Evolutionary conservation across 2,329 filamentous ascomycete genomes (phyloP).

Genomic region (Pseudopithomyces chartarum): DNA sequence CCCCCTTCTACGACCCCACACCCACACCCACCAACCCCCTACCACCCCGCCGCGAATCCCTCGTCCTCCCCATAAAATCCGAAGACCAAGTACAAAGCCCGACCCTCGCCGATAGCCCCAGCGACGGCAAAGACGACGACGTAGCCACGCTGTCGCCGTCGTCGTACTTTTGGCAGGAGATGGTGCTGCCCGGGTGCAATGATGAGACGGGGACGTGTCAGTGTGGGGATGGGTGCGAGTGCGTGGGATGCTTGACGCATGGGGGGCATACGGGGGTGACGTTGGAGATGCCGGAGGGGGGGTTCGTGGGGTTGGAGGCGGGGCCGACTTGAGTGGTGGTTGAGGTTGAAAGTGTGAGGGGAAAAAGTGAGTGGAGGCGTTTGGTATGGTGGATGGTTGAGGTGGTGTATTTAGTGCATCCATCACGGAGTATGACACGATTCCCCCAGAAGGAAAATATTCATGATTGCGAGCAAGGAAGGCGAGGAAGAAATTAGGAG

Average conservation of each 20-base stretch:
- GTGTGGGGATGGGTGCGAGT: constrained; percentile 58
- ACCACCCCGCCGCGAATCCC: constrained; percentile 12
- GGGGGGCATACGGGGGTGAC: constrained; percentile 54
- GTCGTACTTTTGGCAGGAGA: constrained; percentile 44
- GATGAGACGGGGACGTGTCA: constrained; percentile 57
- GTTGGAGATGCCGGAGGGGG: constrained; percentile 30
- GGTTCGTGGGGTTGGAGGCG: too few relatives aligned
- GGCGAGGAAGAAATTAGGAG: too few relatives aligned
- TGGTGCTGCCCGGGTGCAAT: constrained; percentile 49
- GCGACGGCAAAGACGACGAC: constrained; percentile 38
- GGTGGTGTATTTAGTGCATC: too few relatives aligned
- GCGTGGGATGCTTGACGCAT: constrained; percentile 59
- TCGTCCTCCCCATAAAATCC: constrained; percentile 17
- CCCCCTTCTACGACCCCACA: constrained; percentile 4
- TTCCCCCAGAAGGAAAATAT: too few relatives aligned
- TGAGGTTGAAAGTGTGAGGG: too few relatives aligned
- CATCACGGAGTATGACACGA: too few relatives aligned
- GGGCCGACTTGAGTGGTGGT: too few relatives aligned
- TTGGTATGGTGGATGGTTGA: too few relatives aligned
- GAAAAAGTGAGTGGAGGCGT: too few relatives aligned
- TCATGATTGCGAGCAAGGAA: too few relatives aligned
- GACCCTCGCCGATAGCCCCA: constrained; percentile 31
- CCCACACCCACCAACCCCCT: neutral
- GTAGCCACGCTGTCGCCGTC: constrained; percentile 43
- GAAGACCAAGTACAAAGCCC: constrained; percentile 24